Evolutionary conservation across 108 stramenopile species (phyloP).

Genomic region (Conticribra weissflogii): DNA sequence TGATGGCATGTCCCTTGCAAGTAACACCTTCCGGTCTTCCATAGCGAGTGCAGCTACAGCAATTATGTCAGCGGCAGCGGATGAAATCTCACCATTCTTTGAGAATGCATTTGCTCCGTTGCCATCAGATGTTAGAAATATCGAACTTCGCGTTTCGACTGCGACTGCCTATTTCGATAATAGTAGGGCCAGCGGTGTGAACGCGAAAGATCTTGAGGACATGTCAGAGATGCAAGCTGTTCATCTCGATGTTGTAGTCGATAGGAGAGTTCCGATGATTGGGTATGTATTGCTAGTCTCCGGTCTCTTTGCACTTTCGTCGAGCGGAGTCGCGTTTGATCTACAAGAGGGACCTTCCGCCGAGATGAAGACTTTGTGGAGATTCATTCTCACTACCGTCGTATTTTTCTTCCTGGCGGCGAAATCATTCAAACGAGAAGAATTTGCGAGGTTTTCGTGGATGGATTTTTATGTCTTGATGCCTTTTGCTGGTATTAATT

Average conservation of each 20-base stretch:
- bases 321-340: conserved; percentile 55
- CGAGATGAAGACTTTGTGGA: conserved; percentile 68
- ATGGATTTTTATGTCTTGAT: conserved; percentile 48
- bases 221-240: conserved; percentile 9
- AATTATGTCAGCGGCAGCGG: neutral
- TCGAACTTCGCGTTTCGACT: conserved; percentile 43
- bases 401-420: conserved; percentile 33
- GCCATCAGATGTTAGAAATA: conserved; percentile 38
- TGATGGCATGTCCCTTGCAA: conserved; percentile 1
- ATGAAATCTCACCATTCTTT: conserved; percentile 3
- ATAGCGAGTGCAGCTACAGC: neutral
- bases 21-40: conserved; percentile 12
- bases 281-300: conserved; percentile 52
- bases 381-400: conserved; percentile 49
- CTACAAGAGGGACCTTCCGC: conserved; percentile 51
- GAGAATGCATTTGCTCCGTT: conserved; percentile 33
- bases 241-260: conserved; percentile 39
- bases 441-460: conserved; percentile 44
- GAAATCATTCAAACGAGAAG: conserved; percentile 35
- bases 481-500: conserved; percentile 47
- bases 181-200: too few species aligned
- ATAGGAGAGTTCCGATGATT: conserved; percentile 38
- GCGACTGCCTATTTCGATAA: too few species aligned
- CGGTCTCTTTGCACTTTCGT: conserved; percentile 55
- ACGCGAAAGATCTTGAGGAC: neutral